Evolutionary conservation across 2,329 filamentous ascomycete species (phyloP), one percentile per base, ranked within the genome.

Genomic region (Diaporthe longicolla): DNA sequence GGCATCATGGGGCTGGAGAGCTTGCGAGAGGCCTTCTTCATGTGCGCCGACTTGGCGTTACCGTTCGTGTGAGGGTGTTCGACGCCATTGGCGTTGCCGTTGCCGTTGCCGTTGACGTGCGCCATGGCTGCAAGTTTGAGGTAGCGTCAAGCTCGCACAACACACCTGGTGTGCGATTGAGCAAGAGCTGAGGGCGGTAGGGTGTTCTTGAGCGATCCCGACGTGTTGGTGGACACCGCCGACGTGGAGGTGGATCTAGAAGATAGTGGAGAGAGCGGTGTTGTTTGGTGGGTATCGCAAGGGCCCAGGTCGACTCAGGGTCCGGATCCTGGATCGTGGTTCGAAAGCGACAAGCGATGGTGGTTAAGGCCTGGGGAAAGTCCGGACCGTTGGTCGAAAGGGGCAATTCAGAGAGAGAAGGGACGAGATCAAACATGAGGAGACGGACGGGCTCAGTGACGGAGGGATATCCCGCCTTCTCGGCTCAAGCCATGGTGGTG

Each of bases 1-100:
- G 96, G 95, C 84, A 97, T 91, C 90, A 93, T 90, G 4, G 91
- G 91, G 72, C 85, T 90, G 15, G 90, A 92, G 75, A 87, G 84
- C 78, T 90, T 92, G 81, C 90, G 89, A 65, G 85, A 82, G 79
- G 85, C 81, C 77, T 79, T 87, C 75, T 82, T 79, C 78, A 69
- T 79, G 74, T 76, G 82, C 73, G 74, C 81, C 78, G 73, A 77
- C 8, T 77, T 79, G 71, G 72, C 82, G 75, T 82, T 82, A 70
- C 73, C 82, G 75, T 82, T 82, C 76, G 82, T 81, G 73, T 84
- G 55, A 77, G 80, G 72, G 79, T 78, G 24, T 76, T 77, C 80
- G 58, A 81, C 48, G 70, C 78, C 79, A 54, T 81, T 79, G 72
- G 78, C 77, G 69, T 77, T 79, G 73, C 81, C 80, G 79, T 81